Percentiles rank a stretch among this genome's conserved stretches.
These are phyloP conservation scores for Huntiella omanensis DNA, from an alignment of 2,329 filamentous ascomycete genomes.

Conservation along the genomic window DNA sequence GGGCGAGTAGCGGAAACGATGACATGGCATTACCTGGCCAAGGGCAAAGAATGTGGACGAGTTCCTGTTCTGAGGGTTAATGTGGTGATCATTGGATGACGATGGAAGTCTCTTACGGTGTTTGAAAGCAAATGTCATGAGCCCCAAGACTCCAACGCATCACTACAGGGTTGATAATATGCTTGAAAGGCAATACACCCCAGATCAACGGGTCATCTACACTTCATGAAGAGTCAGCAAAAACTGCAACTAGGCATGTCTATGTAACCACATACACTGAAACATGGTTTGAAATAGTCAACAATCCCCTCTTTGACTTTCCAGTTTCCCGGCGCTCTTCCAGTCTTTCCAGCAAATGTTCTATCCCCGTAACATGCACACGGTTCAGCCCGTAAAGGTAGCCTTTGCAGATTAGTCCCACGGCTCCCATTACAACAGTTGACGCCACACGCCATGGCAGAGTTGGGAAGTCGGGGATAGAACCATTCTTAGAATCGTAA, in stretches of 20 bases:
- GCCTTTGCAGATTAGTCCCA: conserved; percentile 48
- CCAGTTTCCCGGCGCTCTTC: conserved; percentile 46
- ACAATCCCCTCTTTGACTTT: conserved; percentile 52
- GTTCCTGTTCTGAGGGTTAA: conserved; percentile 26
- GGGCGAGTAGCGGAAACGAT: conserved; percentile 59
- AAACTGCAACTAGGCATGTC: conserved; percentile 29
- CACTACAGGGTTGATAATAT: conserved; percentile 53
- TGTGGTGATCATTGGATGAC: not conserved
- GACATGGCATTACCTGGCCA: conserved; percentile 80
- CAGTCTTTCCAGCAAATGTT: conserved; percentile 54
- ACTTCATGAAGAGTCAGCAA: conserved; percentile 25
- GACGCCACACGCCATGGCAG: conserved; percentile 56
- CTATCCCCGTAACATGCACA: conserved; percentile 58
- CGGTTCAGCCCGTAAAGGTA: conserved; percentile 61
- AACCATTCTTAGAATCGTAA: not conserved
- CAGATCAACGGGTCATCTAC: conserved; percentile 89
- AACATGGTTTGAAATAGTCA: conserved; percentile 44
- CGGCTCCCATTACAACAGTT: conserved; percentile 53
- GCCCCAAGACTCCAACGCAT: conserved; percentile 79
- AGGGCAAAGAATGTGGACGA: conserved; percentile 65
- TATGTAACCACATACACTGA: conserved; percentile 19
- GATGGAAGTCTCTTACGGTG: conserved; percentile 36
- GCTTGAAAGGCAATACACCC: conserved; percentile 65
- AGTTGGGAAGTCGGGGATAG: conserved; percentile 27
- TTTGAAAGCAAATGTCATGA: conserved; percentile 88